Base-by-base conservation (phyloP, 345 rosid genomes). In the Heritiera fomes region DNA sequence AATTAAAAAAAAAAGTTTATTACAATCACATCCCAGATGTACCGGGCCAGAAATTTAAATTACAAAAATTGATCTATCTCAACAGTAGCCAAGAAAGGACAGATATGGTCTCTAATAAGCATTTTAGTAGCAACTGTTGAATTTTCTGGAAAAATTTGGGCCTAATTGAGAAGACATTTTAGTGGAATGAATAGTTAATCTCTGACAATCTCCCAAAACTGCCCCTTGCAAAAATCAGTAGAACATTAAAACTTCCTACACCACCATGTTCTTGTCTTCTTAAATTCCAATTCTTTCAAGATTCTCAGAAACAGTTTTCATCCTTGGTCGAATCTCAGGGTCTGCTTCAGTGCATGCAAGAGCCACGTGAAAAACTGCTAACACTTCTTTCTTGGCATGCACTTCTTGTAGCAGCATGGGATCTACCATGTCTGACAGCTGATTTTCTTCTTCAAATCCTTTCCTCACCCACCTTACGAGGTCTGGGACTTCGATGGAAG, bases 351-450 rank as follows among this genome's bases (percentile, higher is more conserved):
- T 89, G 86, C 99, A 96, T 17, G 97, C 87, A 41, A 96, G 85
- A 12, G 99, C 99, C 30, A 96, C 88, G 55, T 96, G 97, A 32
- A 96, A 94, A 32, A 84, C 94, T 0, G 98, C 95, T 15, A 94
- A 69, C 15, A 96, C 98, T 79, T 94, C 97, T 79, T 94, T 93
- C 81, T 94, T 94, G 32, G 94, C 98, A 4, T 94, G 98, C 74
- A 92, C 94, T 90, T 97, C 99, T 79, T 91, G 97, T 2, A 96
- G 86, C 87, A 97, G 82, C 82, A 83, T 58, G 0, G 95, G 95
- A 77, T 94, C 99, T 6, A 97, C 98, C 98, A 94, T 91, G 12
- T 94, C 96, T 15, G 98, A 91, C 41, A 97, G 85, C 0, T 95
- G 93, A 46, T 87, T 86, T 83, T 92, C 98, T 74, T 91, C 95